Evolutionary conservation across 1,284 basidiomycete species (phyloP), one percentile per base, ranked within the genome.

Genomic region (Trichosporon asahii): DNA sequence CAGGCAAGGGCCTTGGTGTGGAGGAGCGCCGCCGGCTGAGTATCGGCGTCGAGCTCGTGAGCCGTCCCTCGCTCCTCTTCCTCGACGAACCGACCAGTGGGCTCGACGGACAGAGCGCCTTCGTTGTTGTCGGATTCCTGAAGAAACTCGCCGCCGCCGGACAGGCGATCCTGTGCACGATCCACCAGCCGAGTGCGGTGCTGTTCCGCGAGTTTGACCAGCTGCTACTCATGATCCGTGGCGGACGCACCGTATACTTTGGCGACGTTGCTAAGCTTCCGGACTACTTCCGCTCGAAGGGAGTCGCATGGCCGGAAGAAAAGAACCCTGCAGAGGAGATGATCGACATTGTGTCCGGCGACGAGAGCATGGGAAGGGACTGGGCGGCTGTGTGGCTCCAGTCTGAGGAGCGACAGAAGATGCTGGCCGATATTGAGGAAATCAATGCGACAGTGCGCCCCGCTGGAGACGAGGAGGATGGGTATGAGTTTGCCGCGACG

Each of bases 351-450:
- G 80, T 82, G 0, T 81, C 80, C 2, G 80, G 81, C 18, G 76
- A 78, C 23, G 61, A 76, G 53, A 75, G 76, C 14, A 76, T 73
- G 37, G 75, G 87, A 27, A 85, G 86, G 27, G 90, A 92, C 74
- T 93, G 91, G 91, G 88, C 88, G 53, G 87, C 90, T 66, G 83
- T 91, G 14, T 92, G 90, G 90, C 80, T 87, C 27, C 84, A 82
- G 69, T 86, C 80, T 40, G 71, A 82, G 2, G 84, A 87, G 70
- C 79, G 80, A 65, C 76, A 78, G 63, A 69, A 72, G 14, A 78
- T 84, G 44, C 76, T 82, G 37, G 66, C 76, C 12, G 81, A 87
- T 72, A 80, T 87, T 44, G 84, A 85, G 23, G 67, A 76, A 4
- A 77, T 85, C 66, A 78, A 80, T 25, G 29, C 61, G 7, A 33